A percentile compares a stretch with the other conserved stretches of the same genome.
These are phyloP conservation scores for Rhodotorula sp. DNA, from an alignment of 1,284 basidiomycete species.

Conservation along the genomic window DNA sequence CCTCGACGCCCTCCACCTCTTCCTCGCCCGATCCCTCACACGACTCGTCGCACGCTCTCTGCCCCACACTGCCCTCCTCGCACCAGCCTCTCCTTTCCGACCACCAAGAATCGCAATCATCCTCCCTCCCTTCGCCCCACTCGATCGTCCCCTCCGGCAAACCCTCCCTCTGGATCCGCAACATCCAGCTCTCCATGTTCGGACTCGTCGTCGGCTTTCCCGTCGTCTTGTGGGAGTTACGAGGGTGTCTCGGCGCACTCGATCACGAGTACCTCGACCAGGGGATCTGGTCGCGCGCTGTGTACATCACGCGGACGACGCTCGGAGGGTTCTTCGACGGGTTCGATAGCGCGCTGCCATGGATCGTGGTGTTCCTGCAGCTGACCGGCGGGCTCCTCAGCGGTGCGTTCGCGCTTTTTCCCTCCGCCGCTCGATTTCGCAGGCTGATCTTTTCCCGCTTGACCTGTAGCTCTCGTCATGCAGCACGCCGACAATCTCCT, in stretches of 20 bases:
- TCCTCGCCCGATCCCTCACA: background rate
- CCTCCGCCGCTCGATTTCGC: background rate
- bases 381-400: constrained; percentile 48
- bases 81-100: constrained; percentile 3
- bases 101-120: background rate
- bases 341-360: constrained; percentile 45
- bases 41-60: background rate
- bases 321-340: constrained; percentile 40
- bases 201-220: constrained; percentile 44
- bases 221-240: constrained; percentile 39
- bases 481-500: constrained; percentile 50
- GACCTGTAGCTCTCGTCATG: constrained; percentile 38
- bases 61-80: constrained; percentile 11
- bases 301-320: background rate
- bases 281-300: constrained; percentile 2
- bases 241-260: constrained; percentile 11
- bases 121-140: background rate
- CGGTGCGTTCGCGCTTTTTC: constrained; percentile 42
- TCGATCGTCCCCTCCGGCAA: constrained; percentile 9
- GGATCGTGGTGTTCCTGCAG: constrained; percentile 48
- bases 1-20: background rate
- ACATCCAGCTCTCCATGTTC: constrained; percentile 49
- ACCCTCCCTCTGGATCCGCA: constrained; percentile 48
- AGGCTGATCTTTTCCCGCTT: no score
- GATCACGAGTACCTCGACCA: constrained; percentile 16